Evolutionary conservation across 805 yeast genomes (phyloP).

Genomic region (Novakomyces olei): DNA sequence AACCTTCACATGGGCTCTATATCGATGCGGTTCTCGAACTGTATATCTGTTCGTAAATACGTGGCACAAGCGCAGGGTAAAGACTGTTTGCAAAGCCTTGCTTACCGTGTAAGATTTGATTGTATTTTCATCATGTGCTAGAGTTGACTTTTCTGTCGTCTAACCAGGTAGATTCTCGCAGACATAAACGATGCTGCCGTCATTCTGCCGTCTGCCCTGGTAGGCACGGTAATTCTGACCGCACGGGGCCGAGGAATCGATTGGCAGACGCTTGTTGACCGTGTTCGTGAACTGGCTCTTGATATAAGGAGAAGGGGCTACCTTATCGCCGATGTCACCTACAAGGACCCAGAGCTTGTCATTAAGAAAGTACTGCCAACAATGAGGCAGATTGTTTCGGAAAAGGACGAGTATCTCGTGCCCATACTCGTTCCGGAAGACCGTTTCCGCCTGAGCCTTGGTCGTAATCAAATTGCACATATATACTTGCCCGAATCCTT

Average conservation of each 20-base stretch:
- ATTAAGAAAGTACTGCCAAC: constrained; percentile 20
- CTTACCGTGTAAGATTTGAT: no score
- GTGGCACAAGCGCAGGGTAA: no score
- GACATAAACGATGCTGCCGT: constrained; percentile 30
- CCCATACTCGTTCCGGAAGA: constrained; percentile 23
- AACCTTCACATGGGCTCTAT: no score
- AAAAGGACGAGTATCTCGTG: constrained; percentile 17
- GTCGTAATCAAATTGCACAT: constrained; percentile 35
- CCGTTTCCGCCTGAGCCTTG: constrained; percentile 33
- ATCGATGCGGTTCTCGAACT: no score
- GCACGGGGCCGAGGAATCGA: constrained; percentile 20
- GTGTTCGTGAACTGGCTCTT: constrained; percentile 17
- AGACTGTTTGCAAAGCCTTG: no score
- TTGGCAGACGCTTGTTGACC: constrained; percentile 15
- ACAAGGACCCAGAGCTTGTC: constrained; percentile 14
- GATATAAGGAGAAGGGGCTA: constrained; percentile 19
- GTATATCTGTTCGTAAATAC: no score
- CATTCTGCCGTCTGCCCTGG: constrained; percentile 31
- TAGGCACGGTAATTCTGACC: constrained; percentile 26
- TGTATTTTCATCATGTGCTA: no score
- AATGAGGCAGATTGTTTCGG: constrained; percentile 18
- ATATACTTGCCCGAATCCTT: constrained; percentile 31
- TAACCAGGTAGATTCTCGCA: constrained; percentile 26
- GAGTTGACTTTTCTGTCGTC: no score
- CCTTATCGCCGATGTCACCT: constrained; percentile 17